A percentile compares a stretch with the other conserved stretches of the same genome.
These are phyloP conservation scores for Spiromyces aspiralis DNA, from an alignment of 371 early-diverging fungal species.

Conservation along the genomic window DNA sequence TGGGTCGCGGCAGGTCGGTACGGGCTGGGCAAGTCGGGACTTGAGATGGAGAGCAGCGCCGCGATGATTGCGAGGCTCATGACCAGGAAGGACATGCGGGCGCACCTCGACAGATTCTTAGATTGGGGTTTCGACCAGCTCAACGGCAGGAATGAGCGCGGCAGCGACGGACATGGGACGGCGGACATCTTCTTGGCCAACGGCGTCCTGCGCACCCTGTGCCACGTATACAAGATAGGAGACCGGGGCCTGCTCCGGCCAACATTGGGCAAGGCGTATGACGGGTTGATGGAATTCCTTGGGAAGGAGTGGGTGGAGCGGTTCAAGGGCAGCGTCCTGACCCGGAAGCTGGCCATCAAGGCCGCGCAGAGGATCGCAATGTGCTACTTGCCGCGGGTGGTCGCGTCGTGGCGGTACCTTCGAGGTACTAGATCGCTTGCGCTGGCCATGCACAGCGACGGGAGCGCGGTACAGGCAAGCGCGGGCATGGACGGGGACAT, in stretches of 20 bases:
- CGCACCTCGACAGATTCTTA: background rate
- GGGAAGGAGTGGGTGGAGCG: background rate
- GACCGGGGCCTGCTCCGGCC: background rate
- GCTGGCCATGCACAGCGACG: background rate
- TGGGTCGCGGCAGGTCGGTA: constrained; percentile 21
- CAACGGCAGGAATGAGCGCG: background rate
- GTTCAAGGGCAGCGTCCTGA: background rate
- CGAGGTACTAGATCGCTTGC: background rate
- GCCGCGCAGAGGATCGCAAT: background rate
- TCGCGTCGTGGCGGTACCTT: background rate
- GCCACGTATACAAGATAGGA: background rate
- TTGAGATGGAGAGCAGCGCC: constrained; percentile 72
- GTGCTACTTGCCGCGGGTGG: background rate
- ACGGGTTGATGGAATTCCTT: background rate
- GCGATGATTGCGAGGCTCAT: constrained; percentile 61
- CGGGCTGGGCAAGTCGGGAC: constrained; percentile 20
- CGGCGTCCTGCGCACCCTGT: background rate
- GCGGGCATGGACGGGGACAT: background rate
- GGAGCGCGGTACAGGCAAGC: no score
- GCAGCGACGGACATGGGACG: no score
- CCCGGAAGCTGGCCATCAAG: background rate
- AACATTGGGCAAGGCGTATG: background rate
- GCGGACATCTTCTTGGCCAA: background rate
- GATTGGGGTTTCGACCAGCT: background rate
- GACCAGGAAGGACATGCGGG: background rate